Percentiles rank a stretch among this genome's conserved stretches.
Evolutionary conservation across 75 land plant species (phyloP).

Genomic region (Ceratopteris richardii): DNA sequence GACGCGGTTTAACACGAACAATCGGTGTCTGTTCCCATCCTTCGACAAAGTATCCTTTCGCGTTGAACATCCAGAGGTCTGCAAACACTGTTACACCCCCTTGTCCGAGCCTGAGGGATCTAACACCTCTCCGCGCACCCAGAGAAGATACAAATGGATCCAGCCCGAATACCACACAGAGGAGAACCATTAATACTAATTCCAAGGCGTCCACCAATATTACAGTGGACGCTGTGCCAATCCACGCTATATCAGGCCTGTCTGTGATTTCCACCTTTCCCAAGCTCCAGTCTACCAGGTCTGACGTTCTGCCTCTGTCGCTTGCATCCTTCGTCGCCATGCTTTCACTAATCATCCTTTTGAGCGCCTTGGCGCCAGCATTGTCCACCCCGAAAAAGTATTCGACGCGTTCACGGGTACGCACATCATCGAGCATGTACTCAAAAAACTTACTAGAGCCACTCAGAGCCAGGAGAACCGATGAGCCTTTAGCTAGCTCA

Average conservation of each 20-base stretch:
- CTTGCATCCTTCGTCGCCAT: too few relatives aligned
- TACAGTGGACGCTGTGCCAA: neutral
- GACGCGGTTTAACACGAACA: neutral
- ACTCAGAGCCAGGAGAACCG: neutral
- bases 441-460: too few relatives aligned
- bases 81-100: neutral
- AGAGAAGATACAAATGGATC: constrained; percentile 1
- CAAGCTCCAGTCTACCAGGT: too few relatives aligned
- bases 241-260: neutral
- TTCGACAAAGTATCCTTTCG: neutral
- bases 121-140: neutral
- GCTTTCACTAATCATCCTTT: too few relatives aligned
- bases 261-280: too few relatives aligned
- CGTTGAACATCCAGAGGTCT: neutral
- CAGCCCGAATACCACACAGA: neutral
- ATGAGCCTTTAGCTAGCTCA: neutral
- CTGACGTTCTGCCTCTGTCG: too few relatives aligned
- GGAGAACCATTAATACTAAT: neutral
- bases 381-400: too few relatives aligned
- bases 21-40: neutral
- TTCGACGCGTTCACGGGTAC: too few relatives aligned
- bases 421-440: too few relatives aligned
- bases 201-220: neutral
- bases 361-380: neutral
- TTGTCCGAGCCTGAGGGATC: neutral